Evolutionary conservation across 2,329 filamentous ascomycete species (phyloP).

Genomic region (Neonectria sp.): DNA sequence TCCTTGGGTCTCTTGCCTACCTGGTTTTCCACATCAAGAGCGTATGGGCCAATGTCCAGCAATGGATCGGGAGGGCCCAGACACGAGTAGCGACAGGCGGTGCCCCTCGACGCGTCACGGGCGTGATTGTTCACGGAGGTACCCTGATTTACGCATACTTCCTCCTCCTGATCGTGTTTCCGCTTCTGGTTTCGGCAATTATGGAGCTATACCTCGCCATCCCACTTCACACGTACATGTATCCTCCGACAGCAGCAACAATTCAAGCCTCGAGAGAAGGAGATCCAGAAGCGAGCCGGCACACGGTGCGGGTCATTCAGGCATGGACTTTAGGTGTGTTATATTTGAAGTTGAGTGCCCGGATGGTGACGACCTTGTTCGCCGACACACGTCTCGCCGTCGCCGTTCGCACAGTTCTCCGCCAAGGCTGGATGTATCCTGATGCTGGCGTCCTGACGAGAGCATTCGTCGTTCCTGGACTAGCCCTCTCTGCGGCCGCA

Average conservation of each 20-base stretch:
- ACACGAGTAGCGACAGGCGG: conserved; percentile 42
- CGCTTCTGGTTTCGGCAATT: conserved; percentile 82
- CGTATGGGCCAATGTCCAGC: conserved; percentile 53
- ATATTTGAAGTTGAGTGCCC: conserved; percentile 85
- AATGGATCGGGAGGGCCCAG: conserved; percentile 47
- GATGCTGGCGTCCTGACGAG: conserved; percentile 85
- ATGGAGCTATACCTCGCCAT: conserved; percentile 92
- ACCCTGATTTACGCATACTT: conserved; percentile 81
- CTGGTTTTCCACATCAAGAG: conserved; percentile 66
- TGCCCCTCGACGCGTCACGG: conserved; percentile 45
- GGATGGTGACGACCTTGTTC: conserved; percentile 77
- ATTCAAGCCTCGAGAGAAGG: conserved; percentile 47
- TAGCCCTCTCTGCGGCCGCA: conserved; percentile 73
- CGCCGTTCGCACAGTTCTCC: conserved; percentile 81
- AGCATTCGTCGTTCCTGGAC: conserved; percentile 85
- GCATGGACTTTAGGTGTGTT: conserved; percentile 95
- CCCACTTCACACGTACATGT: conserved; percentile 86
- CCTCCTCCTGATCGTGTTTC: conserved; percentile 83
- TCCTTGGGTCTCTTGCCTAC: conserved; percentile 80
- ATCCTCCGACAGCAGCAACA: conserved; percentile 53
- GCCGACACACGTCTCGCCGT: conserved; percentile 79
- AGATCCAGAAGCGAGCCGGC: conserved; percentile 55
- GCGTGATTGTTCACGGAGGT: conserved; percentile 50
- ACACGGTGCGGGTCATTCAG: conserved; percentile 90
- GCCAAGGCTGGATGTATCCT: conserved; percentile 83